Percentiles rank a stretch among this genome's conserved stretches.
phyloP scores from a whole-genome alignment of 2,329 filamentous ascomycete genomes.

The Cladophialophora carrionii region DNA sequence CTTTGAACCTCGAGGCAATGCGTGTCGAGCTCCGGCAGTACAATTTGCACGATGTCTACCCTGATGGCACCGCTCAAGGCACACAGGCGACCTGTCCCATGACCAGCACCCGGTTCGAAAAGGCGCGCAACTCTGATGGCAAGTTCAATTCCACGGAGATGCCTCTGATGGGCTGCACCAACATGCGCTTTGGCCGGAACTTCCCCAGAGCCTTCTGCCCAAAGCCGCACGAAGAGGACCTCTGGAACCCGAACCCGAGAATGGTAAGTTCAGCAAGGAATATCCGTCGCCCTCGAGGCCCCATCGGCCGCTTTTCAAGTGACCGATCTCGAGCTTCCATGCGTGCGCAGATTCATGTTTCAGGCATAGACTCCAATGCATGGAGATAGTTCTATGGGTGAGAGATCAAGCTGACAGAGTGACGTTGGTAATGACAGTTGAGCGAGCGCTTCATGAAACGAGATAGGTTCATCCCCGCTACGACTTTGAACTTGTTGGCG shows the following conservation, averaged over 20 bases:
- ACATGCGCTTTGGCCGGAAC: conserved; percentile 54
- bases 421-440: conserved; percentile 1
- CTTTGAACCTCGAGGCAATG: conserved; percentile 49
- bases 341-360: background rate
- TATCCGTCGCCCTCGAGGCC: background rate
- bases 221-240: conserved; percentile 49
- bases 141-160: conserved; percentile 49
- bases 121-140: conserved; percentile 51
- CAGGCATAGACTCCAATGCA: background rate
- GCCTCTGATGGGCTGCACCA: conserved; percentile 52
- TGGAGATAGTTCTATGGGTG: background rate
- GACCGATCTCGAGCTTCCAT: background rate
- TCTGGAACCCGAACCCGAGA: conserved; percentile 52
- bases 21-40: conserved; percentile 50
- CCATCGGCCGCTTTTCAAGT: background rate
- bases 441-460: conserved; percentile 48
- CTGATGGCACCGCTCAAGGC: conserved; percentile 46
- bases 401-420: background rate
- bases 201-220: conserved; percentile 45
- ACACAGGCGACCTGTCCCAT: conserved; percentile 35
- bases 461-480: conserved; percentile 52
- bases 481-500: conserved; percentile 52
- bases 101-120: conserved; percentile 19
- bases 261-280: conserved; percentile 44
- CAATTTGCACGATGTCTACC: conserved; percentile 52